Base-by-base conservation (phyloP, 1,284 basidiomycete genomes). In the Puccinia polysora region DNA sequence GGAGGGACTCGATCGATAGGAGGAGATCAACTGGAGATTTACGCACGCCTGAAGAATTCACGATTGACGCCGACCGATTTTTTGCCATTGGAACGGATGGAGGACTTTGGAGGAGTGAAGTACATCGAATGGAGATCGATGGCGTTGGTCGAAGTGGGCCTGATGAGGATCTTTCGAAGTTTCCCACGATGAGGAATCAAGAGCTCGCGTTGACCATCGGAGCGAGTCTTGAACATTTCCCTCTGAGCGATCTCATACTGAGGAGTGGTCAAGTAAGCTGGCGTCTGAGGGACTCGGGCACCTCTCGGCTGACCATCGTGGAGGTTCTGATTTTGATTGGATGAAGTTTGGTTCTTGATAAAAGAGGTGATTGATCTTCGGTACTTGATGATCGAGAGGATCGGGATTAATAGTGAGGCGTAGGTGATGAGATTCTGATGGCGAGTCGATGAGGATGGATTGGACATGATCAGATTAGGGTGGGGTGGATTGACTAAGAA, bases 31-130 rank as follows among this genome's bases (percentile, higher is more conserved):
- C 12, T 47, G 4, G 18, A 38, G 78, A 75, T 47, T 3, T 8
- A 55, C 60, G 20, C 20, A 75, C 79, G 93, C 20, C 85, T 83
- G 75, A 92, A 82, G 80, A 93, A 95, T 0, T 86, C 83, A 67
- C 85, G 83, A 79, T 94, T 89, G 73, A 95, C 87, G 60, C 86
- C 86, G 1, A 89, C 85, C 18, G 64, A 65, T 55, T 72, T 72
- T 38, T 72, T 63, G 18, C 40, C 49, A 49, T 36, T 53, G 7
- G 59, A 40, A 34, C 60, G 38, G 36, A 72, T 64, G 3, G 69
- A 64, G 28, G 60, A 55, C 34, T 43, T 43, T 7, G 69, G 69
- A 25, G 69, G 58, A 25, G 32, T 55, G 52, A 72, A 72, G 18
- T 55, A 23, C 23, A 40, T 47, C 6, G 60, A 32, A 72, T 72